A percentile compares a stretch with the other conserved stretches of the same genome.
Evolutionary conservation across 2,329 filamentous ascomycete genomes (phyloP).

Genomic region (Podosphaera xanthii): DNA sequence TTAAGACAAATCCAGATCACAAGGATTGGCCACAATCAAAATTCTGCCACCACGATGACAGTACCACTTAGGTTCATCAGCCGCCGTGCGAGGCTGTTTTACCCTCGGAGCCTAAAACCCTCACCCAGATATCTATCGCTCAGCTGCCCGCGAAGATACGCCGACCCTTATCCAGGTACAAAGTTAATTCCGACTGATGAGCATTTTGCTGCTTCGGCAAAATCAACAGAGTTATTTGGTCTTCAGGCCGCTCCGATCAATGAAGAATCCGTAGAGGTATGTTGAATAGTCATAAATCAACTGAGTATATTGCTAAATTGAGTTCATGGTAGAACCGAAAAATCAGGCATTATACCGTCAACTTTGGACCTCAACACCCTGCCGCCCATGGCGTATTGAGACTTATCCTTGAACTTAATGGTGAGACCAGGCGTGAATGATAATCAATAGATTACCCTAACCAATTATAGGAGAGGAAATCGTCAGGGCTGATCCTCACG

Average conservation of each 20-base stretch:
- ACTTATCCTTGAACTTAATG: constrained; percentile 42
- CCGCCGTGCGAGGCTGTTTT: background rate
- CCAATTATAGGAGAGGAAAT: constrained; percentile 52
- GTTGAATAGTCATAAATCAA: background rate
- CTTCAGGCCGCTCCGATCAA: constrained; percentile 1
- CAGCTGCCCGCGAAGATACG: constrained; percentile 21
- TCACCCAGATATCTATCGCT: background rate
- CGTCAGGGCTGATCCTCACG: constrained; percentile 85
- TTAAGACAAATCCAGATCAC: background rate
- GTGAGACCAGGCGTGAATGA: background rate
- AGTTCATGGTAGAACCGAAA: constrained; percentile 35
- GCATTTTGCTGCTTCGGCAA: constrained; percentile 25
- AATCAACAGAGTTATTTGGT: background rate
- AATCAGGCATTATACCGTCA: constrained; percentile 97
- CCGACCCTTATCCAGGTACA: constrained; percentile 29
- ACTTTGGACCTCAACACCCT: constrained; percentile 96
- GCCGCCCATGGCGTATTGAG: constrained; percentile 95
- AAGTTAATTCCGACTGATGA: constrained; percentile 34
- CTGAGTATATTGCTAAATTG: background rate
- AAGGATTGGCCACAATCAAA: background rate
- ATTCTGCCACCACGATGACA: background rate
- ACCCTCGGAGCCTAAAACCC: background rate
- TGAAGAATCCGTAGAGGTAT: constrained; percentile 1
- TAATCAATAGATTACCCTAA: background rate
- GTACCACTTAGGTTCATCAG: background rate